Conservation (phyloP, 331 rosid genomes). For the Malus hybrid region DNA sequence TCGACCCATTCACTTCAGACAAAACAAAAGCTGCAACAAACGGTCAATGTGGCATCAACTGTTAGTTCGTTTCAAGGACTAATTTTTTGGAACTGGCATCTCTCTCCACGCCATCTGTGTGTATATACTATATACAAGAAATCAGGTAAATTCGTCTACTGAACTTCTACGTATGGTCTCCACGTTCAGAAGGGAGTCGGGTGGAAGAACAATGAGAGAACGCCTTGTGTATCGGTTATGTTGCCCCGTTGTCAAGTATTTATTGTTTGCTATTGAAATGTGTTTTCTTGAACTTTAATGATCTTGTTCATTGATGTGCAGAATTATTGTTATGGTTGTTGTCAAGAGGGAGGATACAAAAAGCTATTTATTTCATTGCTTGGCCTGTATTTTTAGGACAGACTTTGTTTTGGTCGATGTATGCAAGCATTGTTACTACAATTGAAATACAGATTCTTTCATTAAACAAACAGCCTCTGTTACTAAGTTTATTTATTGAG, state of each 20-base stretch:
- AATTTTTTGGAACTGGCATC: conserved; percentile 5
- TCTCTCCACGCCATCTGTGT: conserved; percentile 15
- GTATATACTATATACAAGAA: conserved; percentile 50
- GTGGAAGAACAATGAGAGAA: conserved; percentile 15
- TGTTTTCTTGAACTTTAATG: conserved; percentile 8
- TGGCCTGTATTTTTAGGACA: background rate
- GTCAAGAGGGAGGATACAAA: conserved; percentile 12
- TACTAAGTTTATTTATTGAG: background rate
- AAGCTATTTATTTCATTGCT: conserved; percentile 4
- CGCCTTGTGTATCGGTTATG: conserved; percentile 3
- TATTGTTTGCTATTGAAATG: background rate
- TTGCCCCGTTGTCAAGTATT: background rate
- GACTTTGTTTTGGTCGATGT: background rate
- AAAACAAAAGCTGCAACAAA: conserved; percentile 35
- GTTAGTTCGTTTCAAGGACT: conserved; percentile 38
- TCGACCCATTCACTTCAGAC: conserved; percentile 69
- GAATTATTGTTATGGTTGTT: conserved; percentile 10
- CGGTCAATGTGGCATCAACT: conserved; percentile 85
- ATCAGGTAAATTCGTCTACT: conserved; percentile 14
- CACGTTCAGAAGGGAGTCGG: conserved; percentile 5
- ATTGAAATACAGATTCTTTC: conserved; percentile 13
- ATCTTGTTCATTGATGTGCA: conserved; percentile 24
- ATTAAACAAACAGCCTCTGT: too few relatives aligned
- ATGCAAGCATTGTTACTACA: background rate
- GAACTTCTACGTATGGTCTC: background rate